phyloP scores from a whole-genome alignment of 805 yeast species.

The Torulaspora quercuum region DNA sequence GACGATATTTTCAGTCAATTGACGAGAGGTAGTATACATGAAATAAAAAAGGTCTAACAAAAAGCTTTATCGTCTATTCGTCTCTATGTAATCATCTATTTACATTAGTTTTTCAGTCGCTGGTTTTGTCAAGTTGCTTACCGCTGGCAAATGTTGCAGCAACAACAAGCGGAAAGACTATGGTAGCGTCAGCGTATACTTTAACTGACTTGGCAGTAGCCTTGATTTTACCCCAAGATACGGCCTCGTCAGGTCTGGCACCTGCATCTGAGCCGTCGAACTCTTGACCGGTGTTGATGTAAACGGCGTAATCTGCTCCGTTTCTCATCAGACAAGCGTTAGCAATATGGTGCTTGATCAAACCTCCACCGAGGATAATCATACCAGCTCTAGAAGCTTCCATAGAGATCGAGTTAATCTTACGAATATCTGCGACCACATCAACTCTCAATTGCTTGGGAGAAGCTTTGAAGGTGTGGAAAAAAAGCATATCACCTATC shows the following conservation, averaged over 20 bases:
- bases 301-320: conserved; percentile 98
- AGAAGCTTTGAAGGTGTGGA: conserved; percentile 94
- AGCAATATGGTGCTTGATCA: conserved; percentile 94
- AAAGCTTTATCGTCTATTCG: conserved; percentile 2
- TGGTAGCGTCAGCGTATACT: conserved; percentile 91
- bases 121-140: conserved; percentile 16
- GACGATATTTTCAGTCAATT: neutral
- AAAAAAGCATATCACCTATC: conserved; percentile 97
- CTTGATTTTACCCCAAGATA: conserved; percentile 98
- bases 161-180: conserved; percentile 92
- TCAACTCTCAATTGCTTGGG: conserved; percentile 88
- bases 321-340: conserved; percentile 98
- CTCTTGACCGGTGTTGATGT: conserved; percentile 96
- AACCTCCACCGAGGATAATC: conserved; percentile 94
- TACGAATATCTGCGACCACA: conserved; percentile 89
- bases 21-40: neutral
- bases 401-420: conserved; percentile 90
- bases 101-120: conserved; percentile 14
- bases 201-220: conserved; percentile 89
- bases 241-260: conserved; percentile 98
- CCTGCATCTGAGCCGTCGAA: conserved; percentile 99
- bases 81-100: conserved; percentile 6
- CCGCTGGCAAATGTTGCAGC: conserved; percentile 93
- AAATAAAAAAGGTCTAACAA: neutral
- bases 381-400: conserved; percentile 92